Percentiles rank a stretch among this genome's conserved stretches.
phyloP scores from a whole-genome alignment of 2,329 filamentous ascomycete genomes.

The Nectriaceae sp. region DNA sequence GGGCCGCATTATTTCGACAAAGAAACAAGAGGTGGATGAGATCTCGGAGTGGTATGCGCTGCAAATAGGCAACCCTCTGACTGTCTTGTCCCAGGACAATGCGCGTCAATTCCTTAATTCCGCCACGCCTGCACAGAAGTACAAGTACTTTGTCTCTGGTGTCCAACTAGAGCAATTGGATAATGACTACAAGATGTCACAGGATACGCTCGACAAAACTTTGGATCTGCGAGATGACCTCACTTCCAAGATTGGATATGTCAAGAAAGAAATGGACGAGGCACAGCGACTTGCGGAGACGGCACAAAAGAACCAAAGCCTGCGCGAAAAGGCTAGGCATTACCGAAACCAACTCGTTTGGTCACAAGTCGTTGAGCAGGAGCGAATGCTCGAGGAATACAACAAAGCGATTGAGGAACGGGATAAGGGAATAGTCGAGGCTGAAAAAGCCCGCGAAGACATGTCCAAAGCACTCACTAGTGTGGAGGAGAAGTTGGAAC shows the following conservation, averaged over 20 bases:
- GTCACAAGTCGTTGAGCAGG: conserved; percentile 80
- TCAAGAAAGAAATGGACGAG: conserved; percentile 51
- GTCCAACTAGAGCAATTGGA: conserved; percentile 92
- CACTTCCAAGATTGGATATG: conserved; percentile 32
- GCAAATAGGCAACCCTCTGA: conserved; percentile 96
- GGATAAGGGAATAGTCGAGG: conserved; percentile 27
- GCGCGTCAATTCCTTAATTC: conserved; percentile 90
- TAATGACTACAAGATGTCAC: conserved; percentile 84
- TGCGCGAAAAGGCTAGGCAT: conserved; percentile 61
- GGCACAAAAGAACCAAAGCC: conserved; percentile 65
- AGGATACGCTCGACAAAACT: conserved; percentile 73
- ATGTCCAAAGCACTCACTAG: conserved; percentile 52
- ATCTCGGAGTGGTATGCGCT: conserved; percentile 91
- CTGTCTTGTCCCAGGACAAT: conserved; percentile 92
- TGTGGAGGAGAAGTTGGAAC: conserved; percentile 46
- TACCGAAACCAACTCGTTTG: conserved; percentile 75
- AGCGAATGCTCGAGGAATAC: conserved; percentile 50
- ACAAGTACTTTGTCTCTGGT: conserved; percentile 94
- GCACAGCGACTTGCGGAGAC: conserved; percentile 66
- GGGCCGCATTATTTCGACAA: conserved; percentile 74
- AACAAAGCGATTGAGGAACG: conserved; percentile 30
- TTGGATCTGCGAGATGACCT: conserved; percentile 40
- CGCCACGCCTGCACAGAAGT: conserved; percentile 81
- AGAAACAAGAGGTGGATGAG: conserved; percentile 85
- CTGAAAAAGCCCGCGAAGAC: conserved; percentile 33